These are phyloP conservation scores for Jackrogersella minutella DNA, from an alignment of 495 filamentous ascomycete genomes.

Conservation along the genomic window DNA sequence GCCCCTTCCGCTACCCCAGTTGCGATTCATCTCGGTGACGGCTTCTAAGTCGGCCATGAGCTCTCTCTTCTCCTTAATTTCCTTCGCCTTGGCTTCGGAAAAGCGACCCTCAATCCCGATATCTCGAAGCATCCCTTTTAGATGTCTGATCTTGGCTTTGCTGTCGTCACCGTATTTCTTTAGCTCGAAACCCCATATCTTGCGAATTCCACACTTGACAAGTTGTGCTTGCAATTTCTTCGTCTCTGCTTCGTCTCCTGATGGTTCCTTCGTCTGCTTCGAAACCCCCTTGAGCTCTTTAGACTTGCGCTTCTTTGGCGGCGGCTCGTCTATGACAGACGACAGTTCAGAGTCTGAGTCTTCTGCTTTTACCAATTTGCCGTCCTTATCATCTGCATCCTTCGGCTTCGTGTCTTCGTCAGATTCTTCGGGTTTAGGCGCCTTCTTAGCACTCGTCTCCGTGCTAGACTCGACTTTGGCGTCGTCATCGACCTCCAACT, in stretches of 20 bases:
- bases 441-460: constrained; percentile 38
- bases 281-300: constrained; percentile 28
- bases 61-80: constrained; percentile 87
- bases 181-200: constrained; percentile 88
- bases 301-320: constrained; percentile 48
- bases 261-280: constrained; percentile 54
- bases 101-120: constrained; percentile 88
- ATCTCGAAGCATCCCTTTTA: constrained; percentile 78
- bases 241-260: constrained; percentile 79
- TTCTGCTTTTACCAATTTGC: constrained; percentile 47
- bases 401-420: constrained; percentile 33
- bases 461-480: constrained; percentile 25
- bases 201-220: constrained; percentile 90
- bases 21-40: constrained; percentile 77
- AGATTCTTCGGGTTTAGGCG: constrained; percentile 33
- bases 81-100: constrained; percentile 79
- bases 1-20: constrained; percentile 70
- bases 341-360: constrained; percentile 84
- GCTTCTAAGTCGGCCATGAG: constrained; percentile 81
- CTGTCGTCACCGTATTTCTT: constrained; percentile 71
- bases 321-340: constrained; percentile 74
- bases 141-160: constrained; percentile 83
- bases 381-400: constrained; percentile 29
- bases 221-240: constrained; percentile 90
- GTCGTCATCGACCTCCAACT: constrained; percentile 20